Evolutionary conservation across 805 yeast genomes (phyloP).

Genomic region (Candida ulmi): DNA sequence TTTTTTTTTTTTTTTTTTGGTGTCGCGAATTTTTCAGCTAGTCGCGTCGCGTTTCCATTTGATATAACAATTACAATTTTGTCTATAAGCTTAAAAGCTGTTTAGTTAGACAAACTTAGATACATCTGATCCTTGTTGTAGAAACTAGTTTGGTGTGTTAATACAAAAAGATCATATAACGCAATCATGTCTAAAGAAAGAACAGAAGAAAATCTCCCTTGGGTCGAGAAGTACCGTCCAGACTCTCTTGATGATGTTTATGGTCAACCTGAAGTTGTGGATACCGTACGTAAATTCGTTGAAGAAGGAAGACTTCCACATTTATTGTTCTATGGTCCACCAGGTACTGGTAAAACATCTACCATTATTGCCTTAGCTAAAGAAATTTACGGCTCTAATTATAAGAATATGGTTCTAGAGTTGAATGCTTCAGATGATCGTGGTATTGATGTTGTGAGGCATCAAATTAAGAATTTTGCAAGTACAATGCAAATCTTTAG

Average conservation of each 20-base stretch:
- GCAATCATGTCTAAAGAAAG: slow-evolving; percentile 21
- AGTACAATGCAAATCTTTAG: slow-evolving; percentile 90
- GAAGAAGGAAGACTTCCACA: slow-evolving; percentile 84
- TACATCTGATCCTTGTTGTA: too few relatives aligned
- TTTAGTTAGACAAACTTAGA: too few relatives aligned
- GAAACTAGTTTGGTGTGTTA: too few relatives aligned
- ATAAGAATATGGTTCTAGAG: slow-evolving; percentile 86
- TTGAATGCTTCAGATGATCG: slow-evolving; percentile 96
- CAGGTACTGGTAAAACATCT: slow-evolving; percentile 91
- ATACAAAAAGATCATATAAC: too few relatives aligned
- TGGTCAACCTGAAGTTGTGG: slow-evolving; percentile 85
- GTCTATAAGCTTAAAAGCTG: too few relatives aligned
- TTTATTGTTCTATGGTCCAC: slow-evolving; percentile 89
- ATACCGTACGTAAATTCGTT: slow-evolving; percentile 80
- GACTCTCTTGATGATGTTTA: slow-evolving; percentile 75
- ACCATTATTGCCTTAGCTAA: slow-evolving; percentile 82
- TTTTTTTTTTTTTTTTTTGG: not conserved
- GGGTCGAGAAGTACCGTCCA: slow-evolving; percentile 96
- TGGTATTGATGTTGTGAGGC: slow-evolving; percentile 97
- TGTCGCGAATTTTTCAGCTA: too few relatives aligned
- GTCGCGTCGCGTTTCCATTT: not conserved
- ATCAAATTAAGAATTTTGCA: slow-evolving; percentile 94
- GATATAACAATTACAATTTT: not conserved
- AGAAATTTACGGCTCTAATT: slow-evolving; percentile 79
- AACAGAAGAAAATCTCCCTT: slow-evolving; percentile 23